Percentiles rank a stretch among this genome's conserved stretches.
Conservation (phyloP, 768 basidiomycete species). For the Coprinopsis sp. region DNA sequence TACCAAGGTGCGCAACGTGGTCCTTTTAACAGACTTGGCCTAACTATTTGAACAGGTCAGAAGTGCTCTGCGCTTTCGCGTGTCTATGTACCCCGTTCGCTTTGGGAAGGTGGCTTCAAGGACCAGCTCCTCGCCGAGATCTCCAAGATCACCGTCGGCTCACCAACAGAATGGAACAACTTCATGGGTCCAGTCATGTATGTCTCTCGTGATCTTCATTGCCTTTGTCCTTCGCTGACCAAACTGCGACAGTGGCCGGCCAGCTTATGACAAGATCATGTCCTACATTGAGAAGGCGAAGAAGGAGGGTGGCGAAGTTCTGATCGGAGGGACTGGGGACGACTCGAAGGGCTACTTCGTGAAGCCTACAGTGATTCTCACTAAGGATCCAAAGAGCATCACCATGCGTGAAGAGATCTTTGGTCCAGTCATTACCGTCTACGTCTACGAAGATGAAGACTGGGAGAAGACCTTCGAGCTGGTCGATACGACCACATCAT, state of each 20-base stretch:
- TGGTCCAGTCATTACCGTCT: conserved; percentile 92
- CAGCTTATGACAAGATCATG: conserved; percentile 86
- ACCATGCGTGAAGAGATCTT: conserved; percentile 97
- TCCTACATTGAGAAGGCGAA: conserved; percentile 84
- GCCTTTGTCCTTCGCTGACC: conserved; percentile 4
- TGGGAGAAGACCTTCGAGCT: conserved; percentile 84
- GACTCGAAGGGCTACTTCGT: conserved; percentile 92
- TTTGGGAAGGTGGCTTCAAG: conserved; percentile 88
- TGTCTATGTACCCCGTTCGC: conserved; percentile 79
- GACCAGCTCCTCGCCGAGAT: conserved; percentile 69
- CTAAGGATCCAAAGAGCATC: conserved; percentile 81
- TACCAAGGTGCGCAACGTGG: conserved; percentile 66
- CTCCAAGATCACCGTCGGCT: conserved; percentile 82
- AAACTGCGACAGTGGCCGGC: conserved; percentile 51
- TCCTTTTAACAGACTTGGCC: neutral
- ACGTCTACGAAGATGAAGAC: conserved; percentile 82
- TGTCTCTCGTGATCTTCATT: conserved; percentile 11
- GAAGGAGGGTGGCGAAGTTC: conserved; percentile 81
- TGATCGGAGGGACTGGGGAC: conserved; percentile 82
- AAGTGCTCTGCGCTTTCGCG: conserved; percentile 96
- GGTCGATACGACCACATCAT: conserved; percentile 80
- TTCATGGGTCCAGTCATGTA: conserved; percentile 98
- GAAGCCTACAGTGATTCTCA: conserved; percentile 91
- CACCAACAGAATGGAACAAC: conserved; percentile 67
- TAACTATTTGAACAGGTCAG: conserved; percentile 53